Conservation (phyloP, 2,329 filamentous ascomycete species). For the Dactylellina parvicollis region DNA sequence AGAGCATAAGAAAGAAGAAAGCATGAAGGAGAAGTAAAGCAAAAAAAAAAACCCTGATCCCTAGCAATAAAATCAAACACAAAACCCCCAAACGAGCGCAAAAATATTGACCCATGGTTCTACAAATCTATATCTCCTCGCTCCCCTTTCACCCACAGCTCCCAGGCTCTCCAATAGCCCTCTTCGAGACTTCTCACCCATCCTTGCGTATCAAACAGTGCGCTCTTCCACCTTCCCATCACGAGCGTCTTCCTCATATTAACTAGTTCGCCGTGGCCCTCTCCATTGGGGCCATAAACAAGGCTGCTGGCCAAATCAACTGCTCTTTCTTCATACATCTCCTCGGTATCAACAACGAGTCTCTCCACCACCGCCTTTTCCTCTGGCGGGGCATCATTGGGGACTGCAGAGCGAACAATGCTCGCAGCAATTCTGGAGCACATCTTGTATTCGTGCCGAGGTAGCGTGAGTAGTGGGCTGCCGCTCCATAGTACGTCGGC, state of each 20-base stretch:
- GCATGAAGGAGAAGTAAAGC: slow-evolving; percentile 2
- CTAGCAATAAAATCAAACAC: slow-evolving; percentile 11
- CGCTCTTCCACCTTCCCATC: slow-evolving; percentile 82
- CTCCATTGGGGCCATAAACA: slow-evolving; percentile 68
- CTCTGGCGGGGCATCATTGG: slow-evolving; percentile 73
- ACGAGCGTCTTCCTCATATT: slow-evolving; percentile 85
- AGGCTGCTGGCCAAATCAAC: slow-evolving; percentile 73
- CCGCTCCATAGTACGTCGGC: slow-evolving; percentile 97
- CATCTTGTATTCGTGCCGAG: slow-evolving; percentile 97
- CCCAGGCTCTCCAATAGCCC: slow-evolving; percentile 89
- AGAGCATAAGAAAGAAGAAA: slow-evolving; percentile 27
- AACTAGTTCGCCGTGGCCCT: slow-evolving; percentile 74
- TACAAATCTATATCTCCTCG: slow-evolving; percentile 91
- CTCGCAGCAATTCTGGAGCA: slow-evolving; percentile 97
- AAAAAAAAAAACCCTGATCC: slow-evolving; percentile 23
- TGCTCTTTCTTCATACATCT: slow-evolving; percentile 79
- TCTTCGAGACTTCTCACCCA: slow-evolving; percentile 92
- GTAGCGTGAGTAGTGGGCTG: slow-evolving; percentile 88
- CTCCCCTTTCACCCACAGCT: slow-evolving; percentile 82
- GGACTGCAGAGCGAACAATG: slow-evolving; percentile 88
- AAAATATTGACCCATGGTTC: slow-evolving; percentile 25
- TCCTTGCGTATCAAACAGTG: slow-evolving; percentile 86
- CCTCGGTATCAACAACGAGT: slow-evolving; percentile 79
- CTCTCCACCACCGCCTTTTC: slow-evolving; percentile 72
- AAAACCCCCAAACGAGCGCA: slow-evolving; percentile 24